Percentiles rank a stretch among this genome's conserved stretches.
Evolutionary conservation across 1,284 basidiomycete genomes (phyloP).

Genomic region (Rhizoctonia solani): DNA sequence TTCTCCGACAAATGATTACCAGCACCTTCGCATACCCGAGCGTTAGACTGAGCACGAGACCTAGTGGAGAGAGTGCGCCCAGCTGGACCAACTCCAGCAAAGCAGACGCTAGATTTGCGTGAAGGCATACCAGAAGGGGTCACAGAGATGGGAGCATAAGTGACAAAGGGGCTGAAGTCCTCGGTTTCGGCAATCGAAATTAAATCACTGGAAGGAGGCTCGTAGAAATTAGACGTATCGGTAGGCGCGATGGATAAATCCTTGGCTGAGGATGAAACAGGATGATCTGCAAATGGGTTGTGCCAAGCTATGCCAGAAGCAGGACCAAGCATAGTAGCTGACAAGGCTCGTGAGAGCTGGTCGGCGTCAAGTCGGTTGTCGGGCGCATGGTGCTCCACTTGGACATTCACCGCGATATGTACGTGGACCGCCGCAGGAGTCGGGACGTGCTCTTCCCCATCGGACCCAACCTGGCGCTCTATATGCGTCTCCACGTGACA

Average conservation of each 20-base stretch:
- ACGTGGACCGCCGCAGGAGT: not conserved
- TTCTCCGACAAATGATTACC: conserved; percentile 20
- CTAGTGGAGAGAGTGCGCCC: not conserved
- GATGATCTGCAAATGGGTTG: conserved; percentile 24
- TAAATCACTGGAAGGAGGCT: not conserved
- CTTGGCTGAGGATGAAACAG: not conserved
- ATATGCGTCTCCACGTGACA: not conserved
- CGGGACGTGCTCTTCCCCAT: conserved; percentile 6
- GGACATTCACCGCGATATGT: conserved; percentile 14
- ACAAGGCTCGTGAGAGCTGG: not conserved
- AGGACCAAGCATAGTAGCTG: not conserved
- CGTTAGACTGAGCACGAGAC: not conserved
- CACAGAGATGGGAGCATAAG: not conserved
- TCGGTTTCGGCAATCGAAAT: conserved; percentile 28
- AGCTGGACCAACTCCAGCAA: conserved; percentile 12
- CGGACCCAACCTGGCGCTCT: conserved; percentile 5
- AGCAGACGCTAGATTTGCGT: conserved; percentile 30
- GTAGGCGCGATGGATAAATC: conserved; percentile 1
- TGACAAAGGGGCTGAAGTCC: conserved; percentile 8
- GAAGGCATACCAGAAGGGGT: conserved; percentile 6
- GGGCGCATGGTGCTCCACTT: not conserved
- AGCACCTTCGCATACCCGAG: not conserved
- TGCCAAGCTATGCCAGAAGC: conserved; percentile 9
- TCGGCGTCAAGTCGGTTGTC: not conserved
- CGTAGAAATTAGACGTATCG: too few species aligned